Conservation (phyloP, 208 protist species). For the Trypanosomatidae sp. region DNA sequence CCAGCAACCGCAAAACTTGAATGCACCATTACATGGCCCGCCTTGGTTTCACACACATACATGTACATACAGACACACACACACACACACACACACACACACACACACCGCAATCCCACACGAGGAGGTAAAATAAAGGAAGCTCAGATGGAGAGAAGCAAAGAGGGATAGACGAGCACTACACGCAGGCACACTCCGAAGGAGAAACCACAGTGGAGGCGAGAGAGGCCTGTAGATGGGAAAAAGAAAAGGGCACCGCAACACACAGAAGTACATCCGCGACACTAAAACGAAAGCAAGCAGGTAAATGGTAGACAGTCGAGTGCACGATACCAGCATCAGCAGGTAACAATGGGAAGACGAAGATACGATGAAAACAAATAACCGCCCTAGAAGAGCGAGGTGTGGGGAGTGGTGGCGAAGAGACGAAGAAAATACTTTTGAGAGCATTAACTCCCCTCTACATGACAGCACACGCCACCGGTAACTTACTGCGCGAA, state of each 20-base stretch:
- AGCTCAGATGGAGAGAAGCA: background rate
- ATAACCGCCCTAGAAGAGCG: background rate
- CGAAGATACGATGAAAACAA: background rate
- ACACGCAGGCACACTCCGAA: conserved; percentile 16
- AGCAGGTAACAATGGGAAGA: background rate
- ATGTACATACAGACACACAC: background rate
- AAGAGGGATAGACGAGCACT: conserved; percentile 6
- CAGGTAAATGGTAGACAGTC: background rate
- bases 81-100: background rate
- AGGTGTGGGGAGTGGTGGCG: background rate
- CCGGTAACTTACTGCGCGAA: background rate
- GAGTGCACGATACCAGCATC: background rate
- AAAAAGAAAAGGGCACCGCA: conserved; percentile 4
- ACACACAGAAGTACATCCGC: background rate
- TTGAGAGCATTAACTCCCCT: background rate
- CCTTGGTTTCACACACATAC: background rate
- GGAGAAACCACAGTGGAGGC: conserved; percentile 6
- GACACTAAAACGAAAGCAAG: background rate
- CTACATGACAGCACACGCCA: background rate
- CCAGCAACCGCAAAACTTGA: background rate
- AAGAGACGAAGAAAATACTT: background rate
- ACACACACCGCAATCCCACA: background rate
- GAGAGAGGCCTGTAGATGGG: background rate
- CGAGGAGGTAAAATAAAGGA: background rate
- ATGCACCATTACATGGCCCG: background rate